phyloP scores from a whole-genome alignment of 106 monocot species.

The Apostasia shenzhenica region DNA sequence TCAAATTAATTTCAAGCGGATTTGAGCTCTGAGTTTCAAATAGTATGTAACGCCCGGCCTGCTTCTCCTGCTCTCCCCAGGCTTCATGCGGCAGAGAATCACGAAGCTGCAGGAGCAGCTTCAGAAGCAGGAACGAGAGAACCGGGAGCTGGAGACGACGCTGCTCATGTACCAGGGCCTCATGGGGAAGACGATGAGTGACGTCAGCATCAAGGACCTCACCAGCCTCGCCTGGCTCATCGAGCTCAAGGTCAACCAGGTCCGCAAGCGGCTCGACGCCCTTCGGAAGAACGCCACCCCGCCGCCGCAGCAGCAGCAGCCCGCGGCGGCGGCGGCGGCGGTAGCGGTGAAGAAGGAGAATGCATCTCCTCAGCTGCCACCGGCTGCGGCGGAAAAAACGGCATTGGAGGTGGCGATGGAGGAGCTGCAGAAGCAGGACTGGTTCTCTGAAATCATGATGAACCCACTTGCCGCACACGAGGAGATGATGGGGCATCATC shows the following conservation, averaged over 20 bases:
- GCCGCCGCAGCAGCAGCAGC: background rate
- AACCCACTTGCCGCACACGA: too few species aligned
- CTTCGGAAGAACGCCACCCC: background rate
- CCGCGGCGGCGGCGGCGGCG: background rate
- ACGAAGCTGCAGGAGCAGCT: constrained; percentile 24
- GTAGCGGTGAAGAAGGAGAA: background rate
- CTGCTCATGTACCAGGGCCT: constrained; percentile 18
- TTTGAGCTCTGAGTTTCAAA: too few species aligned
- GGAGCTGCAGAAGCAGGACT: constrained; percentile 3
- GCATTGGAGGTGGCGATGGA: background rate
- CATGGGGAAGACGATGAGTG: background rate
- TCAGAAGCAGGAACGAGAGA: constrained; percentile 23
- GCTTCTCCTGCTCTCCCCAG: background rate
- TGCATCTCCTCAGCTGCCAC: background rate
- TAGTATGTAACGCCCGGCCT: too few species aligned
- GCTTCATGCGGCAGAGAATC: constrained; percentile 23
- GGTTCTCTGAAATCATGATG: background rate
- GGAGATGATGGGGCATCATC: too few species aligned
- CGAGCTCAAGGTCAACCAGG: constrained; percentile 2
- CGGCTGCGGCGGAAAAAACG: background rate
- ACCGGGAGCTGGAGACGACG: constrained; percentile 22
- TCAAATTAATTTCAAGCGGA: too few species aligned
- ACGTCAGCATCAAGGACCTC: constrained; percentile 5
- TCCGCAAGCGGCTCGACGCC: background rate
- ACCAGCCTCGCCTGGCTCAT: constrained; percentile 3